Base-by-base conservation (phyloP, 1,284 basidiomycete genomes). In the Fomitopsis schrenkii region DNA sequence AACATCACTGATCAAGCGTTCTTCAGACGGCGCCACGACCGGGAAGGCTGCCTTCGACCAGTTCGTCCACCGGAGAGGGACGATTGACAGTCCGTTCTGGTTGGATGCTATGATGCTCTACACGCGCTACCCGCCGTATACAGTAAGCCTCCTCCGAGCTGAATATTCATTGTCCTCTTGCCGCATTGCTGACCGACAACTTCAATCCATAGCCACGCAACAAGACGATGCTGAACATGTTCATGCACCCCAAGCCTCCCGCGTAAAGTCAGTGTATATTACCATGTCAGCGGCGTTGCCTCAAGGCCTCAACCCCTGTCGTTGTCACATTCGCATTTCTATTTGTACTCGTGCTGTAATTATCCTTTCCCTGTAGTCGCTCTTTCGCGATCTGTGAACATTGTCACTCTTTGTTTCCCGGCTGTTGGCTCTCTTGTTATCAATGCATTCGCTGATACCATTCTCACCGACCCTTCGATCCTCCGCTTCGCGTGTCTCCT, bases 21-120 rank as follows among this genome's bases (percentile, higher is more conserved):
- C 26, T 36, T 28, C 28, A 90, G 88, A 78, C 50, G 89, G 90
- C 4, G 77, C 77, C 45, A 83, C 87, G 64, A 82, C 81, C 0
- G 82, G 86, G 28, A 88, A 89, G 71, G 85, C 76, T 66, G 72
- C 77, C 2, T 91, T 90, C 66, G 85, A 88, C 59, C 76, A 79
- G 67, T 91, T 91, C 74, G 89, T 87, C 0, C 88, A 91, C 66
- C 65, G 81, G 9, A 79, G 89, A 56, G 65, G 83, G 9, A 80
- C 84, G 0, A 61, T 90, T 41, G 85, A 90, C 67, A 80, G 79
- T 2, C 88, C 89, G 8, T 71, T 76, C 65, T 88, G 85, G 88
- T 87, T 68, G 35, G 67, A 70, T 62, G 57, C 62, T 12, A 9
- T 66, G 15, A 57, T 64, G 10, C 60, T 69, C 38, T 63, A 62